phyloP scores from a whole-genome alignment of 2,329 filamentous ascomycete genomes.

The Penicillium sp. region DNA sequence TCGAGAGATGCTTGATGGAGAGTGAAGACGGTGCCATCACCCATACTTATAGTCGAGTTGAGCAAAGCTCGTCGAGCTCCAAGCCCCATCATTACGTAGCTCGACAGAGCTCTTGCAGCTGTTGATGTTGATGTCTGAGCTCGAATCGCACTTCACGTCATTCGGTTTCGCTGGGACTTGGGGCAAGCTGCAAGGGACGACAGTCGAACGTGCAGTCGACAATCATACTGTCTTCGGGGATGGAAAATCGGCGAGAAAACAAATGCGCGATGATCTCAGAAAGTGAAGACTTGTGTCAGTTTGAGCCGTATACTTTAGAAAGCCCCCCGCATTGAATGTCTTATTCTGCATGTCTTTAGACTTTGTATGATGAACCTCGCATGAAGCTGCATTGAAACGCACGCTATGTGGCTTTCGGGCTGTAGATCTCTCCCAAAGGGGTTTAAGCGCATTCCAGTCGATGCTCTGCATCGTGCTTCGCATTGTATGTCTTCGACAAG shows the following conservation, averaged over 20 bases:
- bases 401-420: slow-evolving; percentile 1
- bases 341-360: slow-evolving; percentile 1
- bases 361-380: slow-evolving; percentile 18
- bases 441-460: slow-evolving; percentile 16
- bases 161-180: slow-evolving; percentile 8
- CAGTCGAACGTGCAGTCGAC: slow-evolving; percentile 15
- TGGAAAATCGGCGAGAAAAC: not conserved
- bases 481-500: slow-evolving; percentile 4
- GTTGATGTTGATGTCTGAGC: slow-evolving; percentile 10
- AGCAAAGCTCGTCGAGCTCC: slow-evolving; percentile 3
- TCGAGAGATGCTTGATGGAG: slow-evolving; percentile 6
- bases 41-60: slow-evolving; percentile 19
- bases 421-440: slow-evolving; percentile 16
- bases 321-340: slow-evolving; percentile 5
- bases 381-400: slow-evolving; percentile 8
- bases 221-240: slow-evolving; percentile 15
- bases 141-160: slow-evolving; percentile 1
- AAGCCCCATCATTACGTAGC: slow-evolving; percentile 8
- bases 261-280: slow-evolving; percentile 17
- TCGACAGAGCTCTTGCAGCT: not conserved
- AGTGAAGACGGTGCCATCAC: not conserved
- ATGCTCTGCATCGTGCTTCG: slow-evolving; percentile 1
- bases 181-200: slow-evolving; percentile 15
- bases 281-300: not conserved
- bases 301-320: slow-evolving; percentile 5